Conservation (phyloP, 345 rosid species). For the Gossypium stocksii region DNA sequence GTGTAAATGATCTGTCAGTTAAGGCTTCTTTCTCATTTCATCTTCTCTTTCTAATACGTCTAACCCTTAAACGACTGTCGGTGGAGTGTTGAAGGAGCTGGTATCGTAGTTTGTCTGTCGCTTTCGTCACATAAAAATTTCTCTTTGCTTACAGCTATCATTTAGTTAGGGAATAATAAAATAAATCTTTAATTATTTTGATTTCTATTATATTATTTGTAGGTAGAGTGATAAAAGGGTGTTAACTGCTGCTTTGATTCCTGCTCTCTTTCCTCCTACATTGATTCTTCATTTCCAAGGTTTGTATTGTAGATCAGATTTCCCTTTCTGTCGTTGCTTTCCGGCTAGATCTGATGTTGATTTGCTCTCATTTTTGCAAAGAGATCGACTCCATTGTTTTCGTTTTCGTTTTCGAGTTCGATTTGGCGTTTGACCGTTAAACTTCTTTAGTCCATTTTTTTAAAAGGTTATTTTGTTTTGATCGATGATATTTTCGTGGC, state of each 20-base stretch:
- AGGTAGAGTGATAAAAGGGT: background rate
- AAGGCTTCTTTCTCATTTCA: too few species aligned
- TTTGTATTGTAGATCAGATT: background rate
- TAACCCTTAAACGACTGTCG: slow-evolving; percentile 2
- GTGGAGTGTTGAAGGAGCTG: background rate
- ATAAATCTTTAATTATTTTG: background rate
- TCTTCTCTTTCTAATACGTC: background rate
- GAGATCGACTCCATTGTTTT: background rate
- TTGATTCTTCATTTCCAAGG: slow-evolving; percentile 8
- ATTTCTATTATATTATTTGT: background rate
- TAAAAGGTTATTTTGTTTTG: background rate
- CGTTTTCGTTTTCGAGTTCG: background rate
- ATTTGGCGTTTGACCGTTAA: background rate
- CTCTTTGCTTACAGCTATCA: slow-evolving; percentile 2
- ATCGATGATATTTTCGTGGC: background rate
- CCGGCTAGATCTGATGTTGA: slow-evolving; percentile 1
- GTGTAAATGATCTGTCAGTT: background rate
- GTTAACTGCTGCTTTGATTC: slow-evolving; percentile 4
- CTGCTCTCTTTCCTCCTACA: background rate
- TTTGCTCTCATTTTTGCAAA: background rate
- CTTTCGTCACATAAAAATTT: slow-evolving; percentile 6
- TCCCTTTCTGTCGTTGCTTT: background rate
- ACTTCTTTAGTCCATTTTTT: too few species aligned
- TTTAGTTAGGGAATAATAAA: background rate
- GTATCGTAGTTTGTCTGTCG: slow-evolving; percentile 3